Evolutionary conservation across 2,329 filamentous ascomycete species (phyloP), one percentile per base, ranked within the genome.

Genomic region (Paecilomyces formosus): DNA sequence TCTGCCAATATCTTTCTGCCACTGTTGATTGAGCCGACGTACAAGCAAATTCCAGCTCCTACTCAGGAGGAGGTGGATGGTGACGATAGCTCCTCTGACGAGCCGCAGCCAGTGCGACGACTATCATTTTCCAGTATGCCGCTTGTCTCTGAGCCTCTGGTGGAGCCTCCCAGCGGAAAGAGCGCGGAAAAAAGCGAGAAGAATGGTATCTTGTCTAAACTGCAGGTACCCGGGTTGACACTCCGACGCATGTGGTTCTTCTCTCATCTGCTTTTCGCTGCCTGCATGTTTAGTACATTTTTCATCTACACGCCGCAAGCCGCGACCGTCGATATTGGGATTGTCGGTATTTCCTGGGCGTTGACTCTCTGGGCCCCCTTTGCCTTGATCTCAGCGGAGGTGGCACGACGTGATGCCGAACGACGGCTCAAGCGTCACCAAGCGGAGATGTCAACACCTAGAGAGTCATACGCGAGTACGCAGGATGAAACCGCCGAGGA

Each of bases 351-450:
- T 59, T 92, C 90, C 1, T 97, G 93, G 93, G 92, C 92, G 22
- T 79, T 97, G 67, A 92, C 92, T 1, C 84, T 95, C 26, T 97
- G 93, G 93, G 93, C 92, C 0, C 93, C 93, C 0, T 97, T 93
- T 78, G 92, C 93, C 45, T 89, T 97, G 66, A 97, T 97, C 70
- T 92, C 90, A 53, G 90, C 90, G 4, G 93, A 97, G 73, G 92
- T 97, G 62, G 89, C 88, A 61, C 89, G 87, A 60, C 87, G 91
- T 5, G 90, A 96, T 69, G 85, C 88, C 26, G 82, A 86, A 54
- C 79, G 82, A 55, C 81, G 85, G 22, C 76, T 80, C 12, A 72
- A 77, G 26, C 75, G 79, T 22, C 74, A 74, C 22, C 62, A 63
- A n/a, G 51, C 61, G 30, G 63, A 62, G 30, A 66, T 79, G 13